Conservation (phyloP, 495 filamentous ascomycete species). For the Lichina pygmaea region DNA sequence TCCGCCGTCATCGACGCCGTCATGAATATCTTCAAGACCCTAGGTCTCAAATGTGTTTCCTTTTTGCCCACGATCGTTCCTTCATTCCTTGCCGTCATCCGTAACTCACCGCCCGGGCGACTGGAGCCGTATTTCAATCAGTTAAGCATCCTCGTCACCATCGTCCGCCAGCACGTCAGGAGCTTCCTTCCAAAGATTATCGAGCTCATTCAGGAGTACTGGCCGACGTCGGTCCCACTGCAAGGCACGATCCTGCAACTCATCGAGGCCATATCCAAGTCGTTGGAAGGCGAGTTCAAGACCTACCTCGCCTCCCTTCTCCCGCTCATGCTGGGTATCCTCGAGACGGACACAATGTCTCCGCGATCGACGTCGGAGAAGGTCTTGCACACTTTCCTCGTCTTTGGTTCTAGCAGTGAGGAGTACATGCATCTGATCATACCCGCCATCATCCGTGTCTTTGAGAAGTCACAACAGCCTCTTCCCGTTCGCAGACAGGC, state of each 20-base stretch:
- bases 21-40: constrained; percentile 91
- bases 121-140: constrained; percentile 95
- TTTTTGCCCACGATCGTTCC: constrained; percentile 85
- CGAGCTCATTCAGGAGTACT: constrained; percentile 59
- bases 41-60: constrained; percentile 82
- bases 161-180: constrained; percentile 86
- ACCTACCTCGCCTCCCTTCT: constrained; percentile 70
- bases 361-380: constrained; percentile 59
- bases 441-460: constrained; percentile 75
- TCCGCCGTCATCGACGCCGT: constrained; percentile 93
- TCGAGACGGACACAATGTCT: constrained; percentile 58
- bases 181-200: constrained; percentile 68
- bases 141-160: constrained; percentile 69
- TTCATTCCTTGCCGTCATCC: constrained; percentile 69
- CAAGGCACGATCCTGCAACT: constrained; percentile 76
- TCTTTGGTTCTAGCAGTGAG: constrained; percentile 88
- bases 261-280: constrained; percentile 77
- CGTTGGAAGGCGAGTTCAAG: constrained; percentile 91
- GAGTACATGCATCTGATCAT: constrained; percentile 99
- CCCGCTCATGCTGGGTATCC: constrained; percentile 71
- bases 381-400: constrained; percentile 78
- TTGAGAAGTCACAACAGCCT: constrained; percentile 62
- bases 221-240: constrained; percentile 46
- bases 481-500: constrained; percentile 54
- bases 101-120: constrained; percentile 38